Percentiles rank a stretch among this genome's conserved stretches.
Conservation (phyloP, 768 basidiomycete genomes). For the Agrocybe chaxingu region DNA sequence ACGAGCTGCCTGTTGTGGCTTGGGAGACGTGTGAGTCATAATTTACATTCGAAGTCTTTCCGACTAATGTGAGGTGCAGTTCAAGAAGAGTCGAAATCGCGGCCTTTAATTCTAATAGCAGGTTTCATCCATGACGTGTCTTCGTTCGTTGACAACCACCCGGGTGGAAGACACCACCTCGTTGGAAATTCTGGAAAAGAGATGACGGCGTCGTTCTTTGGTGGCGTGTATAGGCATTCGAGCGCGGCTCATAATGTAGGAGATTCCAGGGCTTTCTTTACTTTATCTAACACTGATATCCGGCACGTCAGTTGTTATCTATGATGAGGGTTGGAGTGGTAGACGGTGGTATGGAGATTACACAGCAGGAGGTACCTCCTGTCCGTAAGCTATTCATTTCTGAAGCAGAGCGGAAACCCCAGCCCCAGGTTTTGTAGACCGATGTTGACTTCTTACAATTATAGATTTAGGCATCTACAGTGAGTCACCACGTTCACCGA, state of each 20-base stretch:
- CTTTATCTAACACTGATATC: background rate
- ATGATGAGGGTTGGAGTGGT: conserved; percentile 62
- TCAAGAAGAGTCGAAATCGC: conserved; percentile 61
- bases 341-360: conserved; percentile 33
- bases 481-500: no score
- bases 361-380: background rate
- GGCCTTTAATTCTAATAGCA: conserved; percentile 68
- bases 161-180: conserved; percentile 69
- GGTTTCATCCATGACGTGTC: conserved; percentile 89
- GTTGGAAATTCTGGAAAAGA: conserved; percentile 69
- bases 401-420: background rate
- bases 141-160: conserved; percentile 71
- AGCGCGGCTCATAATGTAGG: conserved; percentile 54
- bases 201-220: conserved; percentile 82
- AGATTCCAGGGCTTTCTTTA: background rate
- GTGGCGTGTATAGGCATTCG: conserved; percentile 61
- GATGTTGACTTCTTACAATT: no score
- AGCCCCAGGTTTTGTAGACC: no score
- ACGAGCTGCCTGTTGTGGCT: conserved; percentile 68
- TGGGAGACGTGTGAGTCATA: conserved; percentile 73
- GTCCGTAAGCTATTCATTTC: conserved; percentile 6
- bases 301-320: conserved; percentile 37
- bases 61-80: conserved; percentile 33
- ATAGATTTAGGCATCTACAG: no score
- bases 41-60: background rate